These are phyloP conservation scores for Chaetomium strumarium DNA, from an alignment of 2,329 filamentous ascomycete species.

Conservation along the genomic window DNA sequence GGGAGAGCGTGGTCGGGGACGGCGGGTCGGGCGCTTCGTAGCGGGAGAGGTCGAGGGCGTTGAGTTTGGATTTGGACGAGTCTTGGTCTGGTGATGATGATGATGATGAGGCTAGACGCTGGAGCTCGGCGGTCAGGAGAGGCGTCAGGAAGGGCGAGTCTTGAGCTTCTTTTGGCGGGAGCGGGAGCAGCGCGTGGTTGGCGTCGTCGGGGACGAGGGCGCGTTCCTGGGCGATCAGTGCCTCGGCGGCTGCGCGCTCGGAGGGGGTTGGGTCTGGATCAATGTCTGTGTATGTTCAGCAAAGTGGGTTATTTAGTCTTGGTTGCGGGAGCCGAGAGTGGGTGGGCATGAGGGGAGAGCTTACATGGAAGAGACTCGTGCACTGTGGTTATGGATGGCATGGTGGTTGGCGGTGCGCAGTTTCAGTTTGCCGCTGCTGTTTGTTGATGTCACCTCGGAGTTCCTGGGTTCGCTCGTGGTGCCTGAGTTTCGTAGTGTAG, in stretches of 20 bases:
- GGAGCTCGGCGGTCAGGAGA: conserved; percentile 61
- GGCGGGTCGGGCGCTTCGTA: conserved; percentile 62
- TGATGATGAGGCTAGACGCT: conserved; percentile 48
- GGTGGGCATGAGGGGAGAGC: conserved; percentile 27
- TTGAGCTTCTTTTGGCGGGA: conserved; percentile 43
- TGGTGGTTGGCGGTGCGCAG: conserved; percentile 31
- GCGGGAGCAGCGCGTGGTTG: conserved; percentile 55
- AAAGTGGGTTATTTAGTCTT: conserved; percentile 13
- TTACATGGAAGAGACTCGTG: conserved; percentile 79
- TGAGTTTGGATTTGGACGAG: conserved; percentile 37
- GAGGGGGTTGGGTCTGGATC: conserved; percentile 62
- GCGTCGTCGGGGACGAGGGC: conserved; percentile 35
- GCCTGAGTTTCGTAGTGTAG: too few relatives aligned
- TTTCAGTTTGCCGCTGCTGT: too few relatives aligned
- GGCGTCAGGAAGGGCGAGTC: conserved; percentile 55
- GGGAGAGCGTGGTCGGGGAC: conserved; percentile 38
- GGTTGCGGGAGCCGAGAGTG: conserved; percentile 7
- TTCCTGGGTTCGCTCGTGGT: background rate
- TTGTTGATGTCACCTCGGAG: background rate
- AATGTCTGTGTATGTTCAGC: conserved; percentile 59
- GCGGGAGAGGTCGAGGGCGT: conserved; percentile 66
- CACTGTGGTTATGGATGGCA: conserved; percentile 63
- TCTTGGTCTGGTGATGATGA: conserved; percentile 5
- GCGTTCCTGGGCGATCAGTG: conserved; percentile 65
- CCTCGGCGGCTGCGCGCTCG: conserved; percentile 60